phyloP scores from a whole-genome alignment of 352 stramenopile species.

The Chrysophaeum taylorii region DNA sequence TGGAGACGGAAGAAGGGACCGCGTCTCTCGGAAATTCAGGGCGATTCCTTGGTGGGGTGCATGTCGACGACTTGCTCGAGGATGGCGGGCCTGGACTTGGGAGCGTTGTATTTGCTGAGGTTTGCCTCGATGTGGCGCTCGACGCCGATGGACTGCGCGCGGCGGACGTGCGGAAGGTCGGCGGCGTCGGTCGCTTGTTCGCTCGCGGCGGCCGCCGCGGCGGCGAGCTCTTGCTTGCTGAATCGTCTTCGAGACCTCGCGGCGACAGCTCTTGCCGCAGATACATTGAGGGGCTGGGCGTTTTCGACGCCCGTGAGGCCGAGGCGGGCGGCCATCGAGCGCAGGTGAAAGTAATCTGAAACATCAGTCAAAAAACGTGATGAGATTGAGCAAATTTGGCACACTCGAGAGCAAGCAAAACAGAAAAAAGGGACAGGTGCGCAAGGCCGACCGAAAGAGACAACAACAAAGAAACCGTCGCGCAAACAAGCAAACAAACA shows the following conservation, averaged over 20 bases:
- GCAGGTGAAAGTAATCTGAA: slow-evolving; percentile 89
- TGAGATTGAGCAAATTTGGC: neutral
- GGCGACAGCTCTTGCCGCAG: neutral
- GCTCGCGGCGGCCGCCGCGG: neutral
- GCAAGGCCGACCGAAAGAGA: neutral
- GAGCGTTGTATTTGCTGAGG: too few relatives aligned
- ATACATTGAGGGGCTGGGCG: neutral
- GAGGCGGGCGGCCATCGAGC: slow-evolving; percentile 81
- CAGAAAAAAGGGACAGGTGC: neutral
- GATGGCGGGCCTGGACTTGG: neutral
- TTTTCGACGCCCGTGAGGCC: slow-evolving; percentile 40
- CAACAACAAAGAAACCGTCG: slow-evolving; percentile 53
- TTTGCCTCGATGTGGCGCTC: neutral
- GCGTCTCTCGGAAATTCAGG: neutral
- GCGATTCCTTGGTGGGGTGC: neutral
- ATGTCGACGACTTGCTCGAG: slow-evolving; percentile 12
- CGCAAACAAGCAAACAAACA: slow-evolving; percentile 54
- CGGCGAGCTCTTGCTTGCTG: neutral
- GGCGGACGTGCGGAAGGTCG: neutral
- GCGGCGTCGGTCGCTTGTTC: too few relatives aligned
- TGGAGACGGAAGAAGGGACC: neutral
- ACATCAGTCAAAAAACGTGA: neutral
- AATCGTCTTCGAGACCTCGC: neutral
- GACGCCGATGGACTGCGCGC: neutral
- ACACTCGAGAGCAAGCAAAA: neutral